Evolutionary conservation across 2,329 filamentous ascomycete species (phyloP).

Genomic region (Exophiala viscosa): DNA sequence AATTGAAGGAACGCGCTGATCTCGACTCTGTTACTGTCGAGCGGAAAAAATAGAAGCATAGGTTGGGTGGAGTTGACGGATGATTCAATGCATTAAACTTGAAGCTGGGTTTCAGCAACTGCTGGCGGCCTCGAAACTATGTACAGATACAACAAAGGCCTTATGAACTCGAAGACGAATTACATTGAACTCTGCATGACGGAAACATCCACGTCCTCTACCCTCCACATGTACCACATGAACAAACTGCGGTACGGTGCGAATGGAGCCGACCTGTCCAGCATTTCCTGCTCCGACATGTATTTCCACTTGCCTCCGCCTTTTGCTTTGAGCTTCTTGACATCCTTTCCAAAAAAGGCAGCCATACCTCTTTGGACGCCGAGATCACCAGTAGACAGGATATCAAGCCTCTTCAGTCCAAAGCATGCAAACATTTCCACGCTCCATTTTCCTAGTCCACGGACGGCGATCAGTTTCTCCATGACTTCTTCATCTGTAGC

Average conservation of each 20-base stretch:
- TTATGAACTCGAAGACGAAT: background rate
- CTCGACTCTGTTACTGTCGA: constrained; percentile 62
- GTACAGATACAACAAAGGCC: constrained; percentile 4
- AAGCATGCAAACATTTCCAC: constrained; percentile 99
- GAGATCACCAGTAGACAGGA: constrained; percentile 87
- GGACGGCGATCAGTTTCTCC: constrained; percentile 74
- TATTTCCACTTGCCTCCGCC: constrained; percentile 95
- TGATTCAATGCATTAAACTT: too few relatives aligned
- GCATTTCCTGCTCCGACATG: constrained; percentile 91
- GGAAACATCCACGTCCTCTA: constrained; percentile 66
- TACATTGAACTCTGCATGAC: constrained; percentile 20
- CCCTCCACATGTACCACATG: constrained; percentile 98
- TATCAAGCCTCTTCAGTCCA: constrained; percentile 87
- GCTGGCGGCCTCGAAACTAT: background rate
- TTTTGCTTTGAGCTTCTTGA: constrained; percentile 74
- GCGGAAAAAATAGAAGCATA: constrained; percentile 10
- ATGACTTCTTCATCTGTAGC: constrained; percentile 84
- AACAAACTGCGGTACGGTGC: constrained; percentile 85
- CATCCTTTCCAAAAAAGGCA: constrained; percentile 75
- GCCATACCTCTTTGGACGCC: constrained; percentile 95
- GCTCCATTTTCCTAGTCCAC: constrained; percentile 84
- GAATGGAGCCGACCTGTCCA: constrained; percentile 74
- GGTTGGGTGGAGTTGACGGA: background rate
- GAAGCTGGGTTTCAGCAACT: background rate
- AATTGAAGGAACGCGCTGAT: constrained; percentile 64